Conservation (phyloP, 2,329 filamentous ascomycete species). For the Ophiocordyceps camponoti-rufipedis region DNA sequence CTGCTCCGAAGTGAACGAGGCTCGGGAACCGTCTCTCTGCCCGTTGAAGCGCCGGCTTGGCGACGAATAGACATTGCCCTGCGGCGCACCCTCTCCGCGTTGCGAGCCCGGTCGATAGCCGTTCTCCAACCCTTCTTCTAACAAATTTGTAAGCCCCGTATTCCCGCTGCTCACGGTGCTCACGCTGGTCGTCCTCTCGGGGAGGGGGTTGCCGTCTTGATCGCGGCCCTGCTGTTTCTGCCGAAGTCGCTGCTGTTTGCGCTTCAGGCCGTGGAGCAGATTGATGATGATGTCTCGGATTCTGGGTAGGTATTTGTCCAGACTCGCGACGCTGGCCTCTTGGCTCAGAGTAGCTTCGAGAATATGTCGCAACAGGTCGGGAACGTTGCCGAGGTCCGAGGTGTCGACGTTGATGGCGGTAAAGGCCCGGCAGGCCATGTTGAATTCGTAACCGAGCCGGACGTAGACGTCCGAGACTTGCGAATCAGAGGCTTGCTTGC, state of each 20-base stretch:
- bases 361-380: conserved; percentile 75
- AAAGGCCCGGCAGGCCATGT: conserved; percentile 94
- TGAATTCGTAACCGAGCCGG: conserved; percentile 94
- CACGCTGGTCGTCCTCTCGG: conserved; percentile 36
- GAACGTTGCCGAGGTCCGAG: conserved; percentile 82
- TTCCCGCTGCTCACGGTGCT: conserved; percentile 39
- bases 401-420: conserved; percentile 95
- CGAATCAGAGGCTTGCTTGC: conserved; percentile 74
- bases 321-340: conserved; percentile 80
- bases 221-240: conserved; percentile 41
- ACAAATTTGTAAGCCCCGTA: conserved; percentile 34
- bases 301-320: conserved; percentile 82
- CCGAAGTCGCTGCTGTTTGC: conserved; percentile 80
- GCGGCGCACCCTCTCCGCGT: conserved; percentile 10
- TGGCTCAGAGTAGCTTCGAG: conserved; percentile 93
- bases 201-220: conserved; percentile 24
- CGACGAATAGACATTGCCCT: conserved; percentile 17
- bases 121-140: conserved; percentile 41
- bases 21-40: conserved; percentile 31
- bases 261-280: conserved; percentile 83
- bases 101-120: conserved; percentile 26
- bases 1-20: conserved; percentile 35
- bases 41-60: conserved; percentile 28
- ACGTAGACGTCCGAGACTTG: conserved; percentile 98
- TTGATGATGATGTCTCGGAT: conserved; percentile 99